These are phyloP conservation scores for Amaranthus tricolor DNA, from an alignment of 179 eudicot species.

Conservation along the genomic window DNA sequence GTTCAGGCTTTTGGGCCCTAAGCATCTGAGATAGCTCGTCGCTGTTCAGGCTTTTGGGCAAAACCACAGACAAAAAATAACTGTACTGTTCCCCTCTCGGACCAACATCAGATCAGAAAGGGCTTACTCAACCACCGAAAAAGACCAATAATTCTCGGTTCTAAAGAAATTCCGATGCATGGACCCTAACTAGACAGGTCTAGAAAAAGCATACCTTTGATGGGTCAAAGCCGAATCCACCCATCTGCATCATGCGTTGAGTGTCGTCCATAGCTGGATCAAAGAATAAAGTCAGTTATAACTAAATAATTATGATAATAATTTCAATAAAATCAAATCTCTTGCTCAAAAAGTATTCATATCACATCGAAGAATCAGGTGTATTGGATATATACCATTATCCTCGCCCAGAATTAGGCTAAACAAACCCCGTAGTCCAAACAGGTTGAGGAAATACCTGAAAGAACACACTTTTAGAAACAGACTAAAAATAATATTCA, in stretches of 20 bases:
- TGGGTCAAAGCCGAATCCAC: constrained; percentile 92
- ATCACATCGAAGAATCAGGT: neutral
- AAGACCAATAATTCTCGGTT: constrained; percentile 1
- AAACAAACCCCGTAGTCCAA: constrained; percentile 86
- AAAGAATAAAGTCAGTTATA: constrained; percentile 20
- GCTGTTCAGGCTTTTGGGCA: neutral
- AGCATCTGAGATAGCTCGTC: neutral
- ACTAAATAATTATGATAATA: neutral
- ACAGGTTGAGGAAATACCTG: constrained; percentile 96
- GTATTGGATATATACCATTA: constrained; percentile 54
- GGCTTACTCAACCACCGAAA: neutral
- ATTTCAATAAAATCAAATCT: neutral
- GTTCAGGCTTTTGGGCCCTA: neutral
- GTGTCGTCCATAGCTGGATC: constrained; percentile 88
- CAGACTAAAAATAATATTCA: neutral
- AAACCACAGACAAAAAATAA: neutral
- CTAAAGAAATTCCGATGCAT: neutral
- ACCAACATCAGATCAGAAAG: neutral
- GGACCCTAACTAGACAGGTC: neutral
- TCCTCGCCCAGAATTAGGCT: constrained; percentile 95
- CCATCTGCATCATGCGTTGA: constrained; percentile 98
- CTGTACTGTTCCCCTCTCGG: neutral
- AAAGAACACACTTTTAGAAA: constrained; percentile 12
- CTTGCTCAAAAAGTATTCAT: constrained; percentile 6
- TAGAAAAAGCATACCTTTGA: constrained; percentile 49